Conservation (phyloP, 2,329 filamentous ascomycete genomes). For the Phyllosticta capitalensis region DNA sequence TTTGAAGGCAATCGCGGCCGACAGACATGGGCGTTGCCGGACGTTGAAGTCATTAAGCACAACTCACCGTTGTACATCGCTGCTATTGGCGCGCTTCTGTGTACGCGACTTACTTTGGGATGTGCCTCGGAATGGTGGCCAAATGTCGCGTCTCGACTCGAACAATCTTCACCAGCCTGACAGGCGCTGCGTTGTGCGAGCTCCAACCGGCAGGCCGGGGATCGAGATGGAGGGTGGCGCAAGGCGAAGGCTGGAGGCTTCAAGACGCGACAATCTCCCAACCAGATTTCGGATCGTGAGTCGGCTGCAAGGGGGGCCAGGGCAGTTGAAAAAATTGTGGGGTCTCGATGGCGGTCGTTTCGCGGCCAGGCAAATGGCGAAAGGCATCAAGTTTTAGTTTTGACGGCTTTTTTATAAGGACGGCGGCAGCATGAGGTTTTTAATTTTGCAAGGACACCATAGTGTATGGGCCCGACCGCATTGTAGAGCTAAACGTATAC, state of each 20-base stretch:
- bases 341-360: conserved; percentile 11
- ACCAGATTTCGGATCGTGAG: conserved; percentile 20
- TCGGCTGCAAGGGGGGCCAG: conserved; percentile 22
- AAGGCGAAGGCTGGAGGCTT: conserved; percentile 10
- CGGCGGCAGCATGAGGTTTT: not conserved
- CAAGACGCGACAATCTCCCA: conserved; percentile 15
- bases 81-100: conserved; percentile 21
- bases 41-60: conserved; percentile 19
- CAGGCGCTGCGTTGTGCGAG: not conserved
- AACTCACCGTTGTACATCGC: conserved; percentile 25
- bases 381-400: not conserved
- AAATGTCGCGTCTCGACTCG: conserved; percentile 10
- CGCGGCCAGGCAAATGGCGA: not conserved
- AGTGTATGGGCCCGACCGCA: conserved; percentile 15
- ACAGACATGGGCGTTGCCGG: conserved; percentile 8
- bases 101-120: conserved; percentile 22
- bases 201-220: not conserved
- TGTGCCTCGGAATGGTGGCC: conserved; percentile 27
- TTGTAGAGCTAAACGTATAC: not conserved
- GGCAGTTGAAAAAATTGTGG: conserved; percentile 11
- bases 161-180: conserved; percentile 13
- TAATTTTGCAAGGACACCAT: conserved; percentile 11
- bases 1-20: conserved; percentile 22
- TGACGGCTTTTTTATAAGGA: not conserved
- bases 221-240: conserved; percentile 15